Base-by-base conservation (phyloP, 352 stramenopile genomes). In the Thalassiosira livingstoniorum region DNA sequence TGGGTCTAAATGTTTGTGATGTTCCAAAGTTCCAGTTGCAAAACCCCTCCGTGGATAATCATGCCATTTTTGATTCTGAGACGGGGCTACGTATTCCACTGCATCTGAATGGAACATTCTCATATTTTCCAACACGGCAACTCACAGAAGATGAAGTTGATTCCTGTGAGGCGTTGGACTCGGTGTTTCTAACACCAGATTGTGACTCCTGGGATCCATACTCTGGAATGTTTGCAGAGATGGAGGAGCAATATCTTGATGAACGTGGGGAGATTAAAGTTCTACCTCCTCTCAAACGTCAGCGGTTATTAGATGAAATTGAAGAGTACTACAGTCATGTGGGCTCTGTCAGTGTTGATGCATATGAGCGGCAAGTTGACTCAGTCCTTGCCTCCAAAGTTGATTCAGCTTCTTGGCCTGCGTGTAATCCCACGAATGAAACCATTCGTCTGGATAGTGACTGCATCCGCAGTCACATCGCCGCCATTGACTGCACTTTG, bases 41-140 rank as follows among this genome's bases (percentile, higher is more conserved):
- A 0, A 37, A 78, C 1, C 39, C 70, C 15, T n/a, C 15, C 0
- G 4, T 64, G 10, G 37, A 73, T 27, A 75, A 15, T 15, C 63
- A 86, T 67, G 37, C 31, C 5, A 86, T 86, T 27, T 35, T 72
- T 66, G 67, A 82, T 23, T 5, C 18, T 54, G 61, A 69, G 0
- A 42, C 47, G 3, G 58, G 61, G 1, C 37, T 90, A 11, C 29
- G 76, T 15, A 88, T 88, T 15, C 83, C 75, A 1, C 60, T 90
- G 15, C 13, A 10, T 1, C 43, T 90, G 31, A 29, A 67, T 62
- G 85, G 81, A 18, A 75, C 85, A 11, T 87, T 88, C 65, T 86
- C 70, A n/a, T 88, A 73, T 60, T 90, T 90, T 34, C 29, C 23
- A 35, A 83, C 67, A 0, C 34, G 71, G 18, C 21, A 32, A 23